Evolutionary conservation across 768 basidiomycete genomes (phyloP), one percentile per base, ranked within the genome.

Genomic region (Pleurotus ostreatus): DNA sequence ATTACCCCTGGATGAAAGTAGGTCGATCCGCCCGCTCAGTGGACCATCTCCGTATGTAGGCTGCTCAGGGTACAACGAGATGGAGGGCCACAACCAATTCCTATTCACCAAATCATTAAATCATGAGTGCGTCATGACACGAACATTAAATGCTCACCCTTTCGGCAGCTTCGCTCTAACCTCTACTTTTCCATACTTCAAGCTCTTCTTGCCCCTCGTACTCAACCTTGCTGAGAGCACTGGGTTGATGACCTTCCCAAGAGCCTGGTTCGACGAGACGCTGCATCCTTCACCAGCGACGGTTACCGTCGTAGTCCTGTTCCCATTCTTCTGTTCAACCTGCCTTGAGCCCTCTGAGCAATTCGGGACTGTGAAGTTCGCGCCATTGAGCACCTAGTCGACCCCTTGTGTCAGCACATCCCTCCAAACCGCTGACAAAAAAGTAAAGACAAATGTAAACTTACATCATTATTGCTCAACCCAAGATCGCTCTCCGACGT

Each of bases 71-170:
- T 89, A 75, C 83, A 90, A 85, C 82, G 85, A 87, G 20, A 89
- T 74, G 0, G 83, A 81, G 4, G 88, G 88, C 84, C 85, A 88
- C 68, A 89, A 80, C 86, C 88, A 90, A 62, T 80, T 77, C 0
- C 75, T 75, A 56, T 23, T 15, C 4, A 22, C 4, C 4, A 68
- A 53, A 20, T 66, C 65, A 69, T 18, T 20, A 51, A 39, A 41
- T n/a, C 55, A 12, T 16, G 16, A 37, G 38, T 2, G 11, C 13
- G 20, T 69, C 20, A 72, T 66, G 61, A 77, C 72, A 0, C 65
- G 57, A 63, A 80, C 75, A 11, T 69, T 66, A n/a, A 72, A 71
- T 3, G 68, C 73, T 47, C 55, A 74, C 58, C 84, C 84, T 18
- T 70, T 68, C 0, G 86, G 86, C 40, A 89, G 62, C 64, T 82